Base-by-base conservation (phyloP, 257 asterid species). In the Orobanche coerulescens region DNA sequence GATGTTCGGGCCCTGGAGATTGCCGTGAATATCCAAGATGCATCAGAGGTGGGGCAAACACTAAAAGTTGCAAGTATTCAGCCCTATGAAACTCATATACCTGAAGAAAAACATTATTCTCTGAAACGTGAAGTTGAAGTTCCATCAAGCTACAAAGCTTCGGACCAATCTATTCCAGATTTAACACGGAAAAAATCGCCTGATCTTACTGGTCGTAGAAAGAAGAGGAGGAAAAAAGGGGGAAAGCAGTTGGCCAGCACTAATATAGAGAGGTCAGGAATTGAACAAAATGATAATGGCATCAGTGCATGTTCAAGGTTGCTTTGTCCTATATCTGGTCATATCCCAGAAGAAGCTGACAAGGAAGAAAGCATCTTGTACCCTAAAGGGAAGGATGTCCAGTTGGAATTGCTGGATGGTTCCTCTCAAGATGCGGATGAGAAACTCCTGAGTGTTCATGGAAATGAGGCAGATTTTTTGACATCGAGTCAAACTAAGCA, bases 151-250 rank as follows among this genome's bases (percentile, higher is more conserved):
- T 20, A 54, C 43, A 58, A 64, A 28, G 25, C 62, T 26, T 67
- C 68, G n/a, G 73, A 56, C 28, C 49, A 58, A 44, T 51, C 34
- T 61, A 65, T 50, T 57, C 74, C 70, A 44, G 73, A 51, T 59
- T 11, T 42, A 46, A 37, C 25, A 18, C 48, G 5, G 19, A 69
- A 69, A 54, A 63, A 48, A 37, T 26, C 48, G 26, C 51, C 46
- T 33, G 4, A 49, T 2, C 11, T 12, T 33, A 18, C 5, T 12
- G 9, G 5, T 23, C 13, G 5, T 15, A 11, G 56, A 9, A 49
- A 49, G 14, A 49, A 49, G 18, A 49, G 4, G 56, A 44, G 4
- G 51, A 49, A 49, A 11, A 50, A 22, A 23, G 9, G 42, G 13
- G 6, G 1, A 22, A 22, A 23, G 9, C 22, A 22, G 33, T 22